Evolutionary conservation across 768 basidiomycete species (phyloP).

Genomic region (Trametes villosa): DNA sequence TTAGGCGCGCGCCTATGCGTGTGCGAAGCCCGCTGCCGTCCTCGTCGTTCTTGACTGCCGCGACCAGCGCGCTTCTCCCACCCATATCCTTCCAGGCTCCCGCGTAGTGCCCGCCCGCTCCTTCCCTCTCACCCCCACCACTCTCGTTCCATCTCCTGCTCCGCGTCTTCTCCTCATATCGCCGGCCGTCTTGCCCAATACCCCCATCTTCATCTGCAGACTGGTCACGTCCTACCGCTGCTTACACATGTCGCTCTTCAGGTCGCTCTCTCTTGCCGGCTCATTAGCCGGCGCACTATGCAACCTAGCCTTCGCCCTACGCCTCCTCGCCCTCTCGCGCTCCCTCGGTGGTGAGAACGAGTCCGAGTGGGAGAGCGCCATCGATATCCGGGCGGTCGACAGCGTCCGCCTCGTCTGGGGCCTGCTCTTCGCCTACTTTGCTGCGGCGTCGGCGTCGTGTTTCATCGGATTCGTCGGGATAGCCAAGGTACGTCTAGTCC

Average conservation of each 20-base stretch:
- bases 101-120: conserved; percentile 7
- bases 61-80: background rate
- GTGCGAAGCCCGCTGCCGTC: too few relatives aligned
- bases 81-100: conserved; percentile 1
- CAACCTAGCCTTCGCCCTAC: conserved; percentile 45
- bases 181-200: background rate
- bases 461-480: conserved; percentile 71
- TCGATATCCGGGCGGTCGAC: conserved; percentile 45
- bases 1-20: background rate
- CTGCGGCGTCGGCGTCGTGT: conserved; percentile 65
- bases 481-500: conserved; percentile 53
- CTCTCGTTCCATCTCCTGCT: background rate
- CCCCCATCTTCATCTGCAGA: background rate
- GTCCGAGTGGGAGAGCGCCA: conserved; percentile 52
- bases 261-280: conserved; percentile 42
- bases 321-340: conserved; percentile 48
- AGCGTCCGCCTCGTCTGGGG: conserved; percentile 57
- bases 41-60: too few relatives aligned
- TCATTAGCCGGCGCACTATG: conserved; percentile 45
- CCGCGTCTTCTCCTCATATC: background rate
- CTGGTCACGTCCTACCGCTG: background rate
- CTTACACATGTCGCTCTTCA: conserved; percentile 32
- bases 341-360: conserved; percentile 51
- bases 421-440: conserved; percentile 68
- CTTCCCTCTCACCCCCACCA: conserved; percentile 1